A percentile compares a stretch with the other conserved stretches of the same genome.
These are phyloP conservation scores for peach (Prunus persica) DNA, from an alignment of 306 rosid species.

Conservation along the genomic window DNA sequence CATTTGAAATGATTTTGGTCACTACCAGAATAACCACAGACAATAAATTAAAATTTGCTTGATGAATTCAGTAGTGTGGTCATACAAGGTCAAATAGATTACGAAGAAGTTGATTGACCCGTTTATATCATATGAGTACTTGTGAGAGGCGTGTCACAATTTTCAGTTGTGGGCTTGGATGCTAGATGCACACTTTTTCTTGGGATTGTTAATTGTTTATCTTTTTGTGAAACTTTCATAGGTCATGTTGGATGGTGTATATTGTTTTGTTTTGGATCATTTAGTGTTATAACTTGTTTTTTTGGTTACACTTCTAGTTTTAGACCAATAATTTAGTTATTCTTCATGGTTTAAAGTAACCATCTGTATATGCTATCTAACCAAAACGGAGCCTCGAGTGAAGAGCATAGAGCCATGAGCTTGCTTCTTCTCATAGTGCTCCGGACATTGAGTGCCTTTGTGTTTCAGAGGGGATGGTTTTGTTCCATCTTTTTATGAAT, in stretches of 20 bases:
- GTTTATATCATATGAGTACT: neutral
- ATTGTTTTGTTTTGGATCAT: neutral
- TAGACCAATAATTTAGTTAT: neutral
- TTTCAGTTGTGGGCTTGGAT: neutral
- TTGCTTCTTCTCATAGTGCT: constrained; percentile 61
- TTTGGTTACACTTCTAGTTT: neutral
- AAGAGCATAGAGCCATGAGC: constrained; percentile 40
- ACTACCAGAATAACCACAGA: neutral
- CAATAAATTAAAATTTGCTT: too few species aligned
- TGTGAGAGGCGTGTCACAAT: neutral
- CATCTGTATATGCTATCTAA: neutral
- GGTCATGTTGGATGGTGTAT: neutral
- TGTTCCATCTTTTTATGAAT: constrained; percentile 27
- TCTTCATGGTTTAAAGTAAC: neutral
- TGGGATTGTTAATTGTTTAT: neutral
- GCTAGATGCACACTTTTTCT: neutral
- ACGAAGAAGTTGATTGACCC: neutral
- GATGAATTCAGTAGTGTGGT: too few species aligned
- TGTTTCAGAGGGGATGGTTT: constrained; percentile 25
- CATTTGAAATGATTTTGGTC: neutral
- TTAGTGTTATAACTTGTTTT: too few species aligned
- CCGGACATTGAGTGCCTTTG: constrained; percentile 39
- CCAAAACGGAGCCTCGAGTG: constrained; percentile 54
- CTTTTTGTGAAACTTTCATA: too few species aligned
- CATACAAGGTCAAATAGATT: neutral